Evolutionary conservation across 331 rosid species (phyloP).

Genomic region (Malus hybrid): DNA sequence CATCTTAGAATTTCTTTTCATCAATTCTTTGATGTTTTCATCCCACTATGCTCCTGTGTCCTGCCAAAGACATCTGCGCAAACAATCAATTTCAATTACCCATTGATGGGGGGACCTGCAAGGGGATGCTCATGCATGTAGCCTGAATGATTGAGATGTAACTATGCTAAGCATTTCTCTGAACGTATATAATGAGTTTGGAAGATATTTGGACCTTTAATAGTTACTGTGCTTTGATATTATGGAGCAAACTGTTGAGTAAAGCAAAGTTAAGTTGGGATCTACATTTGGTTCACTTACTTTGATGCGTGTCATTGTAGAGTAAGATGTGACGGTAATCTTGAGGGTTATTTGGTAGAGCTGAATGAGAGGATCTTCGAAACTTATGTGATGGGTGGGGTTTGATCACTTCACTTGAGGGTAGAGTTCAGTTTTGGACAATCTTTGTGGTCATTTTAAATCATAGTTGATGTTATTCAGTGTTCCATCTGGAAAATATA

Average conservation of each 20-base stretch:
- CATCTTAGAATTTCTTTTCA: neutral
- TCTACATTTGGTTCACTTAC: neutral
- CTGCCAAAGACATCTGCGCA: neutral
- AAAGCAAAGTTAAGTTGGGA: neutral
- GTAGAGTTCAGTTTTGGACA: neutral
- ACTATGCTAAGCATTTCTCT: neutral
- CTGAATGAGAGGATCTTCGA: neutral
- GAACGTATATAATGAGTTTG: neutral
- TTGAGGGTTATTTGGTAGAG: neutral
- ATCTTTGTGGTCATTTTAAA: too few relatives aligned
- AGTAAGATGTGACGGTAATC: neutral
- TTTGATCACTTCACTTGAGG: neutral
- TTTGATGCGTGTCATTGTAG: neutral
- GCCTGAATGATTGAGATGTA: neutral
- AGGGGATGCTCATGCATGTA: neutral
- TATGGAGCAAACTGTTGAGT: neutral
- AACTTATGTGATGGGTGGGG: neutral
- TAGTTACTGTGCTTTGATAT: neutral
- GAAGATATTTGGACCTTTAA: neutral
- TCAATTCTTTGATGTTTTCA: neutral
- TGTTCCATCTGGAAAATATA: too few relatives aligned
- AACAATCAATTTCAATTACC: neutral
- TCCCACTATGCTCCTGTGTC: neutral
- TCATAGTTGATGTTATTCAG: too few relatives aligned
- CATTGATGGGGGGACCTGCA: neutral